Conservation (phyloP, 2,329 filamentous ascomycete genomes). For the Aspergillus vadensis region DNA sequence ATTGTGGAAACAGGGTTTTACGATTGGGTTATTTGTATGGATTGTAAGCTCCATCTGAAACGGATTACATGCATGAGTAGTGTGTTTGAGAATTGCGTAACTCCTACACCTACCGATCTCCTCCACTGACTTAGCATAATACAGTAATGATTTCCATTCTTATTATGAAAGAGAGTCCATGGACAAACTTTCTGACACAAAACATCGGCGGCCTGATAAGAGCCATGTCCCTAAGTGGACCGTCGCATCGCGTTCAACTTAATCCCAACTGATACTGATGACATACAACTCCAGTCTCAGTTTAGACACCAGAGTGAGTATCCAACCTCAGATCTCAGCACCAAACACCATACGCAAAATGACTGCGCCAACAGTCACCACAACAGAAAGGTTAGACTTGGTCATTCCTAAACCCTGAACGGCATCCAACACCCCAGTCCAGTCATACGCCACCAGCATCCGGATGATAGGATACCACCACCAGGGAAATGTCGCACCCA, state of each 20-base stretch:
- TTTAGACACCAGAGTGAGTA: no score
- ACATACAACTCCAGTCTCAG: neutral
- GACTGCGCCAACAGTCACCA: neutral
- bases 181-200: no score
- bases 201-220: no score
- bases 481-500: neutral
- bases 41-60: neutral
- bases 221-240: no score
- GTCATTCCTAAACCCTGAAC: neutral
- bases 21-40: neutral
- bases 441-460: neutral
- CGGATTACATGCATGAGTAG: neutral
- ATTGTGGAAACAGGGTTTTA: neutral
- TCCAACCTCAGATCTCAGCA: neutral
- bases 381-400: neutral
- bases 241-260: no score
- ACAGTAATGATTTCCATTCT: neutral
- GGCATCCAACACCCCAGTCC: neutral
- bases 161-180: no score
- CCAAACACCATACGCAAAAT: neutral
- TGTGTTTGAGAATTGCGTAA: neutral
- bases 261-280: neutral
- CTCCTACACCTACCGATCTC: neutral
- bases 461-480: conserved; percentile 6
- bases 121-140: neutral